Base-by-base conservation (phyloP, 1,284 basidiomycete genomes). In the Cutaneotrichosporon cutaneum region DNA sequence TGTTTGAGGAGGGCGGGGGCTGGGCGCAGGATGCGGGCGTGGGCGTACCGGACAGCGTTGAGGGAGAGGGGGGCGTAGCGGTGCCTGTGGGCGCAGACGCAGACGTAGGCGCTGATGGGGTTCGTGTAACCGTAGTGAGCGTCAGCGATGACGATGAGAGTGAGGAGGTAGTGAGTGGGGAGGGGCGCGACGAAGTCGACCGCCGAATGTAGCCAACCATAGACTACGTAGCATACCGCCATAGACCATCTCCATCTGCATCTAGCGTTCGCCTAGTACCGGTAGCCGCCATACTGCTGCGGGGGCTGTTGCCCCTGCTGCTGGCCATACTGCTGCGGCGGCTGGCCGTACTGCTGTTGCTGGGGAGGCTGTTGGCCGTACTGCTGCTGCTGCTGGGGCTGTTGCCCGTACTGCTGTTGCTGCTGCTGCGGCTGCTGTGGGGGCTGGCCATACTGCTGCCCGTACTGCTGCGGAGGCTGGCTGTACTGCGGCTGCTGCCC, bases 391-490 rank as follows among this genome's bases (percentile, higher is more conserved):
- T 22, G 45, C 14, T 45, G 56, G 4, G 56, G 47, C 45, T 50
- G 56, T n/a, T n/a, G 35, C 11, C 36, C 24, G 13, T 26, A 48
- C 27, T 45, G 52, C 42, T 6, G 18, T 18, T 42, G 39, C 16
- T 6, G 18, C 39, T 42, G 39, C 16, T 18, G 39, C 39, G 16
- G 39, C 7, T 4, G 30, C 30, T 30, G 30, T 5, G 30, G 30
- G 9, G 44, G n/a, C 14, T 39, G 36, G 7, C n/a, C n/a, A n/a
- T n/a, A n/a, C n/a, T 21, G 44, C 22, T 45, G 44, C n/a, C 48
- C 48, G 18, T 60, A 60, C 30, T 51, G 32, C 26, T 48, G 44
- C 21, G 21, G 48, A 24, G 32, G 50, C 50, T 59, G 58, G 39
- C 52, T 39, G 10, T 54, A 36, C 51, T 55, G 59, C 21, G 21